Evolutionary conservation across 306 rosid species (phyloP).

Genomic region (Sophora flavescens): DNA sequence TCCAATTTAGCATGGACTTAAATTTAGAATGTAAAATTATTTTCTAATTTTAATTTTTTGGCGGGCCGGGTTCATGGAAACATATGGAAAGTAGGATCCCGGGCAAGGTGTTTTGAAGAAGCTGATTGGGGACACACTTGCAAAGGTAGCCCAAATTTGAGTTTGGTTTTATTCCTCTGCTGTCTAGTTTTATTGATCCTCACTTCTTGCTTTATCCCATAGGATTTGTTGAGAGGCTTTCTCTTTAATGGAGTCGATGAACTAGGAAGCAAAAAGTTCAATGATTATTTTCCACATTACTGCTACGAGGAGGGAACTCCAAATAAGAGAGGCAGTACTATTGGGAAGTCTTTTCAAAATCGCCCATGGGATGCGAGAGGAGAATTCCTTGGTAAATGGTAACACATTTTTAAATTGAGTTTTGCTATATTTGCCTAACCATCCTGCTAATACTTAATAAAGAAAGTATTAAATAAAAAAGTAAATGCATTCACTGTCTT

Average conservation of each 20-base stretch:
- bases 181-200: constrained; percentile 29
- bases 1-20: neutral
- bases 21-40: neutral
- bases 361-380: constrained; percentile 87
- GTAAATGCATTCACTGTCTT: too few relatives aligned
- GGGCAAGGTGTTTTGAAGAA: constrained; percentile 79
- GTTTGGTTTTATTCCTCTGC: neutral
- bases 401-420: neutral
- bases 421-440: neutral
- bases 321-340: constrained; percentile 56
- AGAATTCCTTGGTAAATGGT: constrained; percentile 69
- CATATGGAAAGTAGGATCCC: constrained; percentile 71
- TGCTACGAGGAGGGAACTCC: constrained; percentile 59
- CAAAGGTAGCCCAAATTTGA: constrained; percentile 64
- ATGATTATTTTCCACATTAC: constrained; percentile 80
- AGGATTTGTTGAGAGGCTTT: constrained; percentile 83
- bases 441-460: neutral
- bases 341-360: constrained; percentile 75
- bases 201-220: constrained; percentile 30
- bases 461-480: neutral
- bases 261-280: constrained; percentile 79
- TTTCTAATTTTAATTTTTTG: neutral
- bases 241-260: constrained; percentile 84
- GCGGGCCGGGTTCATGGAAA: too few relatives aligned
- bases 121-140: constrained; percentile 69